Evolutionary conservation across 306 rosid species (phyloP), one percentile per base, ranked within the genome.

Genomic region (barrel medic (Medicago truncatula)): DNA sequence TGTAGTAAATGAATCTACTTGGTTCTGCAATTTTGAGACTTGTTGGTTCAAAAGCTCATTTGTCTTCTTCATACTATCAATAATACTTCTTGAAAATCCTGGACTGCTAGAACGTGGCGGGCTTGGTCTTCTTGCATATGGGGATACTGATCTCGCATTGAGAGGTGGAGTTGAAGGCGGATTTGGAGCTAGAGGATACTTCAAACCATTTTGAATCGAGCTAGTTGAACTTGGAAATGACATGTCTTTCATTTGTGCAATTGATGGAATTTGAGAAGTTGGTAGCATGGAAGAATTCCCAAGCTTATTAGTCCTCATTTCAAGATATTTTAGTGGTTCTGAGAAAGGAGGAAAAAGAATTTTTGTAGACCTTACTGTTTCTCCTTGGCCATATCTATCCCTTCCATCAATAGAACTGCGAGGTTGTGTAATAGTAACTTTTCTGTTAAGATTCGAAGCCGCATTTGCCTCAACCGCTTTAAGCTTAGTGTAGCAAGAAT

Each of bases 401-500:
- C 86, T 89, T 9, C 75, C 73, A 41, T 96, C 97, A 49, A 86
- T 57, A 12, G 97, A 89, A 20, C 67, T 82, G 15, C 87, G 89
- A 57, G 88, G 7, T 61, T 61, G 80, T 73, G 75, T 12, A 12
- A 71, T 63, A 20, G 88, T 79, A 75, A 36, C 34, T 85, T 76
- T 88, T 76, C 92, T 86, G 34, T 36, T 83, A 20, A 87, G 75
- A 56, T 52, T 70, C 9, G 85, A 53, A 77, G 41, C 43, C 52
- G 38, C 23, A 39, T 84, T 80, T 41, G 80, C 74, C 79, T 92
- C 98, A n/a, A 82, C 82, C 50, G 86, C 77, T 88, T 88, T 96
- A 38, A 96, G 92, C 78, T 96, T 96, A 34, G 87, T 67, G 77
- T 82, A 86, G 81, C 99, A 96, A 80, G 99, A 86, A 82, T 96